Evolutionary conservation across 345 rosid species (phyloP), one percentile per base, ranked within the genome.

Genomic region (Camelina neglecta): DNA sequence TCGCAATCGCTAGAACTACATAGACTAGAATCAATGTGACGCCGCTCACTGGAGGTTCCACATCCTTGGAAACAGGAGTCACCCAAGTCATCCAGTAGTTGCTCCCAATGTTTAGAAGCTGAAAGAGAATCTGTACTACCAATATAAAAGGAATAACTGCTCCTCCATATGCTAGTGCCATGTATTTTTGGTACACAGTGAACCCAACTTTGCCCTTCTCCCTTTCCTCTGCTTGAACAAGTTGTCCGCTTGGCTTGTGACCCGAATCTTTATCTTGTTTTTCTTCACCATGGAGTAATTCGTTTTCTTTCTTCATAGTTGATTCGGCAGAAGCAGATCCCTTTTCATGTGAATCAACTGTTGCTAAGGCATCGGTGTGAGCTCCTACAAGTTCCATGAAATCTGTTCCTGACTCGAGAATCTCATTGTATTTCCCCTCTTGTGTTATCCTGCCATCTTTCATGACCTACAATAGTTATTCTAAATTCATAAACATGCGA

Each of bases 31-130:
- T 75, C 36, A 88, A 78, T 2, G 73, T 85, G 3, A 60, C 71
- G 55, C 74, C 84, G 16, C 74, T 48, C 41, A 85, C 89, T 7
- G 65, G 41, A 56, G 89, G 84, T 63, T 87, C 83, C 9, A 62
- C 72, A 60, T 82, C 90, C 64, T 82, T 79, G 2, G 92, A 81
- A 31, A 83, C 84, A 1, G 89, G 90, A 69, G 88, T 83, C 71
- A 84, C 92, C 89, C 85, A 86, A 13, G 97, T 85, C 89, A 90
- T 90, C 97, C 96, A 90, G 75, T 87, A 88, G 73, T 87, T 88
- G 89, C 91, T 86, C 18, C 86, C 86, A 23, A 90, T 87, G 75
- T 84, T 85, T 69, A 88, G 87, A 35, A 79, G 20, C 83, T 82
- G 89, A 76, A 86, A 88, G 51, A 85, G 64, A 71, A 84, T 72